A percentile compares a stretch with the other conserved stretches of the same genome.
These are phyloP conservation scores for Alternaria hordeiaustralica DNA, from an alignment of 2,329 filamentous ascomycete genomes.

Conservation along the genomic window DNA sequence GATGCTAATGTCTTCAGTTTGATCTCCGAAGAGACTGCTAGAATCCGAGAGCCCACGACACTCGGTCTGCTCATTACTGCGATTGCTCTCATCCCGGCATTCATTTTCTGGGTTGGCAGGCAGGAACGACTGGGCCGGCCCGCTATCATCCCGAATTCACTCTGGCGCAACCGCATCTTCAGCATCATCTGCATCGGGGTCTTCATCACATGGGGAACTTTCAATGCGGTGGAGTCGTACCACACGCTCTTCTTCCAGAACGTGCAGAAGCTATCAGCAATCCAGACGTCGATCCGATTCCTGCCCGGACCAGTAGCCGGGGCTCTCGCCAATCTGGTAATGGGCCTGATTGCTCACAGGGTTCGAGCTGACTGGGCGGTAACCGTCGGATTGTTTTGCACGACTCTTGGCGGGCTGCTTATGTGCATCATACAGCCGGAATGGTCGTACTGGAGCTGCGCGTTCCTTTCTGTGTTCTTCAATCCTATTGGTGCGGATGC, in stretches of 20 bases:
- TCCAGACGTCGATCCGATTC: constrained; percentile 52
- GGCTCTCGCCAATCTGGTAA: constrained; percentile 52
- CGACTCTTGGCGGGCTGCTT: constrained; percentile 45
- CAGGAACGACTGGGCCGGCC: constrained; percentile 56
- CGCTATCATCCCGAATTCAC: constrained; percentile 66
- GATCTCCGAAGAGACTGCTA: constrained; percentile 16
- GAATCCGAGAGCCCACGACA: constrained; percentile 53
- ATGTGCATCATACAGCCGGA: constrained; percentile 47
- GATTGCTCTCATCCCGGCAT: constrained; percentile 54
- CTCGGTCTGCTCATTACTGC: constrained; percentile 57
- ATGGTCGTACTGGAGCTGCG: constrained; percentile 57
- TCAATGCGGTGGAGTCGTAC: constrained; percentile 18
- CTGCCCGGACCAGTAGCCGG: constrained; percentile 52
- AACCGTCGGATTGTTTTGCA: constrained; percentile 36
- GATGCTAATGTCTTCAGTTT: background rate
- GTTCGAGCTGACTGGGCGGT: constrained; percentile 54
- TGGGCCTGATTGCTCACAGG: constrained; percentile 56
- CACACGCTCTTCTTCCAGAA: constrained; percentile 55
- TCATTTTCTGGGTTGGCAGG: constrained; percentile 62
- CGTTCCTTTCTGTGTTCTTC: constrained; percentile 54
- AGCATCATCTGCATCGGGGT: constrained; percentile 60
- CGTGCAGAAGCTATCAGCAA: constrained; percentile 43
- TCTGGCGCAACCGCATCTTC: constrained; percentile 67
- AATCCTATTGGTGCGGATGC: constrained; percentile 54
- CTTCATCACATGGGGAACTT: constrained; percentile 48